phyloP scores from a whole-genome alignment of 2,329 filamentous ascomycete genomes.

The Fusarium siculi region DNA sequence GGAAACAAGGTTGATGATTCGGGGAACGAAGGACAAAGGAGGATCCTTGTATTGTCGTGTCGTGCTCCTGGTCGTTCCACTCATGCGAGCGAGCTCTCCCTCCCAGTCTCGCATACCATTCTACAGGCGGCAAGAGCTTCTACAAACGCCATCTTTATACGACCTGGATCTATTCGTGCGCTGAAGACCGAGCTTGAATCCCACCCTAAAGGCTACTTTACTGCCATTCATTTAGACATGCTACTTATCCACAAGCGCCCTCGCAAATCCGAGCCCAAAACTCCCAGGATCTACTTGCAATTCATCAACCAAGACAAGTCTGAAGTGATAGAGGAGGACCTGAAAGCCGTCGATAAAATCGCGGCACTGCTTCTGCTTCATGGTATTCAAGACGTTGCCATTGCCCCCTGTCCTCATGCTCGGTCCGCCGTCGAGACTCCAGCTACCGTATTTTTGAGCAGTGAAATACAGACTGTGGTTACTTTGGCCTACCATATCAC shows the following conservation, averaged over 20 bases:
- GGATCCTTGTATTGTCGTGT: not conserved
- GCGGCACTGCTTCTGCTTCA: not conserved
- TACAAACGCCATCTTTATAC: not conserved
- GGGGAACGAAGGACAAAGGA: not conserved
- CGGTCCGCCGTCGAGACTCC: not conserved
- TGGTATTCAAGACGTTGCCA: not conserved
- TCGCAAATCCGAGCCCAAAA: not conserved
- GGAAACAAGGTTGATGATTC: fast-evolving
- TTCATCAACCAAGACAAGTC: not conserved
- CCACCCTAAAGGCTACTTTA: not conserved
- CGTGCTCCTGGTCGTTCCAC: not conserved
- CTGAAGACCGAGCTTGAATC: not conserved
- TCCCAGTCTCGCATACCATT: not conserved
- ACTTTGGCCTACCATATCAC: not conserved
- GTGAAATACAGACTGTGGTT: not conserved
- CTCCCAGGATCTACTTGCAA: not conserved
- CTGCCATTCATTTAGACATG: not conserved
- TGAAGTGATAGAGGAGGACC: not conserved
- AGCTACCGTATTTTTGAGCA: not conserved
- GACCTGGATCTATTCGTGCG: fast-evolving
- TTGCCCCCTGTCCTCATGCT: not conserved
- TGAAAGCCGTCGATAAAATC: not conserved
- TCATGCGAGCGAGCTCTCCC: not conserved
- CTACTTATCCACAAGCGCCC: not conserved
- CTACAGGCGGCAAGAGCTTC: not conserved